phyloP scores from a whole-genome alignment of 1,284 basidiomycete species.

The Sanguinoderma infundibulare region DNA sequence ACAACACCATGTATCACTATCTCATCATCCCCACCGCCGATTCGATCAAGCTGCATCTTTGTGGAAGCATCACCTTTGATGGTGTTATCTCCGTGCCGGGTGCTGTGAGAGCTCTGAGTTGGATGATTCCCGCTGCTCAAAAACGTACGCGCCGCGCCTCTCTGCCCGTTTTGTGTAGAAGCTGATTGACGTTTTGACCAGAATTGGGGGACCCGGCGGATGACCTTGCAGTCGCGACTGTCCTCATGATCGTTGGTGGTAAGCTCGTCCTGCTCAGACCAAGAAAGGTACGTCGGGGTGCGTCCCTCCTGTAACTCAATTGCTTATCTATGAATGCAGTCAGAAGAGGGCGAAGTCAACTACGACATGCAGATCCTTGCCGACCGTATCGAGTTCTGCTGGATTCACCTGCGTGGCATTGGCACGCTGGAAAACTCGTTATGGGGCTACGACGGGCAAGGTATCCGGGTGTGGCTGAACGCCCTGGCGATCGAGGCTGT shows the following conservation, averaged over 20 bases:
- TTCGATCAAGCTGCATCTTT: conserved; percentile 85
- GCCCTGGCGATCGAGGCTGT: conserved; percentile 85
- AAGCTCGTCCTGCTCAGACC: conserved; percentile 89
- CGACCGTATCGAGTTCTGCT: conserved; percentile 96
- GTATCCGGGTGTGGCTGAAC: conserved; percentile 94
- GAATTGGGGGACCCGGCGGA: conserved; percentile 94
- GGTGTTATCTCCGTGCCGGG: conserved; percentile 89
- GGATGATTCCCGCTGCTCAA: conserved; percentile 94
- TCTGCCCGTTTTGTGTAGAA: neutral
- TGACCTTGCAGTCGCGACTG: conserved; percentile 92
- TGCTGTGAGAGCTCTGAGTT: conserved; percentile 91
- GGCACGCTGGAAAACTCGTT: conserved; percentile 94
- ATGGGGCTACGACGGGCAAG: conserved; percentile 95
- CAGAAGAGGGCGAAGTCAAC: conserved; percentile 87
- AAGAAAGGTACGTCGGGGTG: conserved; percentile 58
- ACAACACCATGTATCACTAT: conserved; percentile 95
- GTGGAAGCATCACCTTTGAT: conserved; percentile 94
- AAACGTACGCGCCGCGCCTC: conserved; percentile 70
- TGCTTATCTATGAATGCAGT: conserved; percentile 43
- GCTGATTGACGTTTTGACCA: conserved; percentile 36
- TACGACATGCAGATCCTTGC: conserved; percentile 99
- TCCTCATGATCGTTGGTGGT: conserved; percentile 95
- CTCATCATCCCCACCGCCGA: conserved; percentile 87
- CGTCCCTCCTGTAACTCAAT: too few relatives aligned
- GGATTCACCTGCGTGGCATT: conserved; percentile 95